phyloP scores from a whole-genome alignment of 345 rosid genomes.

The Hibiscus syriacus region DNA sequence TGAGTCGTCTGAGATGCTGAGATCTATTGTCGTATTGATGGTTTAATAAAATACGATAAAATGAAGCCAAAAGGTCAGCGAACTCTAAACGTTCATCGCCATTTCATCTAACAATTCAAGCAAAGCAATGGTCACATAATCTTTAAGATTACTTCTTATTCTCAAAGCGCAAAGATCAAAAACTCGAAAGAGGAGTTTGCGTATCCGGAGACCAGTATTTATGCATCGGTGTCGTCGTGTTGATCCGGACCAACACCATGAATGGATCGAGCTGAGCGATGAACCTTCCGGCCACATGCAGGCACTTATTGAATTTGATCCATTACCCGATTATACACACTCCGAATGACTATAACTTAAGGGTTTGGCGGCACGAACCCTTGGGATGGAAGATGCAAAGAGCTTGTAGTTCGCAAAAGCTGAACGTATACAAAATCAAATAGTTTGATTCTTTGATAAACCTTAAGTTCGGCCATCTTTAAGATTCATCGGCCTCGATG shows the following conservation, averaged over 20 bases:
- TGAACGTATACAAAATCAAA: slow-evolving; percentile 10
- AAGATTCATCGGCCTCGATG: slow-evolving; percentile 21
- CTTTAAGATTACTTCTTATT: not conserved
- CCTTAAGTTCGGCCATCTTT: slow-evolving; percentile 1
- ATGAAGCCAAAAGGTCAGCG: too few species aligned
- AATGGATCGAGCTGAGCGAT: not conserved
- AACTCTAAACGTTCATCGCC: too few species aligned
- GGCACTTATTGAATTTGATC: slow-evolving; percentile 1
- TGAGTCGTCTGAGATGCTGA: too few species aligned
- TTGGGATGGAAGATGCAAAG: slow-evolving; percentile 5
- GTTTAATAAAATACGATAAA: too few species aligned
- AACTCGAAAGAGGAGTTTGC: not conserved
- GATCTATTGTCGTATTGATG: too few species aligned
- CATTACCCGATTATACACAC: not conserved
- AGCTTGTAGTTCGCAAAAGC: not conserved
- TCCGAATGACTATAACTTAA: not conserved
- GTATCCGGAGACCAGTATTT: not conserved
- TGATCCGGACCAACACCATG: not conserved
- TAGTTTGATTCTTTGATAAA: not conserved
- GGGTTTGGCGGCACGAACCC: not conserved
- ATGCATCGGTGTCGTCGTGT: not conserved
- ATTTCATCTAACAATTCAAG: not conserved
- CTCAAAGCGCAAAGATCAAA: not conserved
- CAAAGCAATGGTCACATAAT: not conserved
- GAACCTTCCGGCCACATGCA: not conserved